These are phyloP conservation scores for Citrus unshiu DNA, from an alignment of 345 rosid genomes.

Conservation along the genomic window DNA sequence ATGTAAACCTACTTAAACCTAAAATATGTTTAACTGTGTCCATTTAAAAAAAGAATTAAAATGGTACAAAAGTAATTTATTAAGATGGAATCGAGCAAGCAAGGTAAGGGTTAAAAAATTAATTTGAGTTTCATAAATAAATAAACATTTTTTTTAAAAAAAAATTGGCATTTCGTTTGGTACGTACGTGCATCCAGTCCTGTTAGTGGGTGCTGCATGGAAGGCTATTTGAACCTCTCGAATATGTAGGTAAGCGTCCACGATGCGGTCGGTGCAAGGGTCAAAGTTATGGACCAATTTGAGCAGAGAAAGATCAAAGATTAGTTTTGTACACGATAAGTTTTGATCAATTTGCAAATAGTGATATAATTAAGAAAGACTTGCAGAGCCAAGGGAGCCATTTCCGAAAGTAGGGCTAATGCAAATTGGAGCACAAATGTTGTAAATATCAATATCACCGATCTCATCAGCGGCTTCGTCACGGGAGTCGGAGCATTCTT, in stretches of 20 bases:
- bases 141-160: too few relatives aligned
- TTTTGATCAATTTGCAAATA: too few relatives aligned
- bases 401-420: neutral
- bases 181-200: too few relatives aligned
- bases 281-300: conserved; percentile 9
- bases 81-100: too few relatives aligned
- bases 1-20: too few relatives aligned
- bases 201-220: conserved; percentile 24
- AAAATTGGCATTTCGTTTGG: too few relatives aligned
- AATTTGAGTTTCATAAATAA: too few relatives aligned
- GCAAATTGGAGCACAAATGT: conserved; percentile 40
- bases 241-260: conserved; percentile 23
- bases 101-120: too few relatives aligned
- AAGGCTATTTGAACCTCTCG: conserved; percentile 37
- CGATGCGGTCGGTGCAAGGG: conserved; percentile 31
- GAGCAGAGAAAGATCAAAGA: neutral
- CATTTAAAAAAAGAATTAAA: too few relatives aligned
- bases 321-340: too few relatives aligned
- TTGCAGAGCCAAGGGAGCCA: conserved; percentile 7
- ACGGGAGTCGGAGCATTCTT: conserved; percentile 15
- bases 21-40: too few relatives aligned
- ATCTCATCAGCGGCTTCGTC: conserved; percentile 12
- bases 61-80: too few relatives aligned
- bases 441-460: conserved; percentile 25
- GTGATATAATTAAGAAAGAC: neutral